Evolutionary conservation across 441 rosid genomes (phyloP), one percentile per base, ranked within the genome.

Genomic region (Brassica balearica): DNA sequence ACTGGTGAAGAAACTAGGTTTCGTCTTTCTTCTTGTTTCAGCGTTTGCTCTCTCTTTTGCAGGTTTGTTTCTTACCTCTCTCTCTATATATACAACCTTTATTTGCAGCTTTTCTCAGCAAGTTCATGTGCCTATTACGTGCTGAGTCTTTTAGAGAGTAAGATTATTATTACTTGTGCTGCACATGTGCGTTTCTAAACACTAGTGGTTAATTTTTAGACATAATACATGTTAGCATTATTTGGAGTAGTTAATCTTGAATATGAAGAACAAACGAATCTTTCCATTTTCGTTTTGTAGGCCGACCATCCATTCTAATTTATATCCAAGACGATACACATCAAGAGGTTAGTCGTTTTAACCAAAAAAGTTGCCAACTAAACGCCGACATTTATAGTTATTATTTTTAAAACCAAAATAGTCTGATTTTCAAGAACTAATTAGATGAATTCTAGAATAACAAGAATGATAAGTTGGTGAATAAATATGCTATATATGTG

Each of bases 21-120:
- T 94, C 74, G 83, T 94, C 85, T 88, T 87, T 82, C 90, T 94
- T 70, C 82, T 94, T 70, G 48, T 88, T 74, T 86, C 89, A 51
- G 77, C 86, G 56, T 64, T 87, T n/a, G 86, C 93, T 58, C 76
- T 88, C 82, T 87, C 88, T 65, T 74, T 80, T 79, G 89, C 96
- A 91, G 93, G 96, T 84, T 77, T 74, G 74, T 67, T 53, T 51
- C 55, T 41, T n/a, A 12, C 11, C 20, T 51, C 12, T 41, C 53
- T 66, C 61, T 63, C 20, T 27, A 29, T 12, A 43, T 58, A 66
- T 58, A 27, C 64, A 58, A 20, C 43, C 22, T 63, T 63, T 63
- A 10, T 69, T 68, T 65, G 80, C 73, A 65, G 83, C 73, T 80
- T 80, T 71, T 70, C 15, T 69, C 14, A 17, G 8, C 27, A 80